Percentiles rank a stretch among this genome's conserved stretches.
Conservation (phyloP, 208 protist genomes). For the Leishmania martiniquensis region DNA sequence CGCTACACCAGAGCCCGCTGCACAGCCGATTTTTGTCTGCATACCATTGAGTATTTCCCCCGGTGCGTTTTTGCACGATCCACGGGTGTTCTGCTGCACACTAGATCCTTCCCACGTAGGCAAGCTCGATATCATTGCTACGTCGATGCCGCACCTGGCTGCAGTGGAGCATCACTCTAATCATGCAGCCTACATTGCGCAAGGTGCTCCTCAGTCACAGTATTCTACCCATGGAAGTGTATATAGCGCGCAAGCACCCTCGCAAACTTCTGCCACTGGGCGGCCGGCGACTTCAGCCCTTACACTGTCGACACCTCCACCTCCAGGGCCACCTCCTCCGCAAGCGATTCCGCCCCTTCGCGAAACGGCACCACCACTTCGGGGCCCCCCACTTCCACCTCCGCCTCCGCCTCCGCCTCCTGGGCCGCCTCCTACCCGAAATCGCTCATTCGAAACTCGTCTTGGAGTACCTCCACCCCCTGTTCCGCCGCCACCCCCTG, state of each 20-base stretch:
- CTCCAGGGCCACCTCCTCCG: conserved; percentile 14
- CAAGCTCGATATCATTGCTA: conserved; percentile 25
- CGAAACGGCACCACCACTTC: neutral
- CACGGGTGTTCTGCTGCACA: conserved; percentile 59
- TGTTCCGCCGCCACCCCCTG: conserved; percentile 27
- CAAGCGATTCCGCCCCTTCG: neutral
- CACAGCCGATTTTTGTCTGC: conserved; percentile 45
- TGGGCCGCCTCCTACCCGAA: conserved; percentile 8
- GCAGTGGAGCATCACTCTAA: neutral
- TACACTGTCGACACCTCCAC: conserved; percentile 29
- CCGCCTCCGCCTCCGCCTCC: conserved; percentile 23
- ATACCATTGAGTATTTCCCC: conserved; percentile 68
- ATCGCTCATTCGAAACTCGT: conserved; percentile 4
- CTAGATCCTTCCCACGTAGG: conserved; percentile 50
- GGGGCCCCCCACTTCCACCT: conserved; percentile 4
- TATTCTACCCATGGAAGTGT: neutral
- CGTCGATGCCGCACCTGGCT: neutral
- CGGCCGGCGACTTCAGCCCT: conserved; percentile 1
- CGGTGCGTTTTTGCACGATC: conserved; percentile 52
- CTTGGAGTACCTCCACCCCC: conserved; percentile 9
- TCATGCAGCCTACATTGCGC: neutral
- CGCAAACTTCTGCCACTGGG: neutral
- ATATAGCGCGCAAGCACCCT: neutral
- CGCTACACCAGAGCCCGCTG: neutral
- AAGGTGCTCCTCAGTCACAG: neutral